Evolutionary conservation across 345 rosid genomes (phyloP), one percentile per base, ranked within the genome.

Genomic region (Linum trigynum): DNA sequence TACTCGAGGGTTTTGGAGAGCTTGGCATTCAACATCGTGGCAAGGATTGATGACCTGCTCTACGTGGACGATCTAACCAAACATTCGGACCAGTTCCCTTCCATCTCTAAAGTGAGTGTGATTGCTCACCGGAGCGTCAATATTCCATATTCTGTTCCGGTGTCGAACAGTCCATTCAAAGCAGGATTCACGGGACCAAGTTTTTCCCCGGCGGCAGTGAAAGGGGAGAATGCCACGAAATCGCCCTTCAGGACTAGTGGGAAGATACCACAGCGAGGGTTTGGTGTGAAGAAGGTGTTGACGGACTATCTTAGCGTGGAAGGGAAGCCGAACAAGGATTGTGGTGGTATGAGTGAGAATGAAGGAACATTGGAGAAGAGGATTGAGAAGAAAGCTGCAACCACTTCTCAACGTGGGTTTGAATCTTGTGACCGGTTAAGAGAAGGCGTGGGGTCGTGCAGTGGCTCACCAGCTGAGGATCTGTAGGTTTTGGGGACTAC

Each of bases 1-100:
- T 94, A 90, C 77, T 88, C 97, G 0, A 77, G 97, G 71, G 96
- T 94, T 50, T 74, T 94, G 67, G 99, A 94, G 77, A 88, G 99
- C 78, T 77, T 94, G 62, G 92, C 99, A 5, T 94, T 84, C 77
- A 94, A 94, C 63, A 85, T 91, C 0, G 84, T 94, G 1, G 96
- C 99, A 37, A 88, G 99, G 5, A 83, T 94, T 7, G 97, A 90
- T 64, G 99, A 94, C 71, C 70, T 91, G 55, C 88, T 94, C 55
- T 84, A 88, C 48, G 95, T 94, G 41, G 95, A 94, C 57, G 95
- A 91, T 74, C 71, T 89, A 59, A 84, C 90, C 64, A 87, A 83
- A 71, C 92, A 84, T 67, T 81, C 95, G 0, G 99, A 87, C 67
- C 84, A 80, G 17, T 71, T 78, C 69, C 67, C 85, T 5, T 77